Conservation (phyloP, 1,284 basidiomycete genomes). For the Sporisorium sorghi region DNA sequence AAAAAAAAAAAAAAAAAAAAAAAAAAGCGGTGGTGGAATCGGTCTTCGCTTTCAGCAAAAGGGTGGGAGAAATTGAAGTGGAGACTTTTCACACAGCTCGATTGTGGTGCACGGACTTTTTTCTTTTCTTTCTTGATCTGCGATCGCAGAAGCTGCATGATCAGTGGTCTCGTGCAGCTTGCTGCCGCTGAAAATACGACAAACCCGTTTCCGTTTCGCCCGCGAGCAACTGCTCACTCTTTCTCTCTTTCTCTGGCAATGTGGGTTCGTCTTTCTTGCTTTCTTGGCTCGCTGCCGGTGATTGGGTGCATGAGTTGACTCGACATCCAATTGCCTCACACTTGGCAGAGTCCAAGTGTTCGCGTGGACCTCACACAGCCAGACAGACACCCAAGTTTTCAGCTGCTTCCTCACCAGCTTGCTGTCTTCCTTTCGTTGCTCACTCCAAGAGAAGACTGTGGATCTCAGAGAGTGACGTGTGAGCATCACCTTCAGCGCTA, state of each 20-base stretch:
- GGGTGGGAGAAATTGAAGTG: background rate
- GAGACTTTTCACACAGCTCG: background rate
- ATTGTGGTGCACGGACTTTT: conserved; percentile 33
- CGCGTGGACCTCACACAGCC: background rate
- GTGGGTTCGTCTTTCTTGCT: background rate
- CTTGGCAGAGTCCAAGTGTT: background rate
- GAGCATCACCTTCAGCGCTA: too few species aligned
- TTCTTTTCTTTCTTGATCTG: too few species aligned
- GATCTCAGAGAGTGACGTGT: too few species aligned
- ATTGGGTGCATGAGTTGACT: background rate
- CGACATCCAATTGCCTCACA: too few species aligned
- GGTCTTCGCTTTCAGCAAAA: background rate
- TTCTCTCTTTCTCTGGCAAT: too few species aligned
- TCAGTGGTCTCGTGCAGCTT: background rate
- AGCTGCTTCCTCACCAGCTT: too few species aligned
- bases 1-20: too few species aligned
- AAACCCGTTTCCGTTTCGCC: conserved; percentile 32
- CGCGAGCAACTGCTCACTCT: too few species aligned
- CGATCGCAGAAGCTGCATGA: conserved; percentile 19
- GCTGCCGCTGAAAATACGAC: conserved; percentile 28
- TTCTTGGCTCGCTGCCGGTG: conserved; percentile 12
- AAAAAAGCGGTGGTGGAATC: too few species aligned
- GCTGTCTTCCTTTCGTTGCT: too few species aligned
- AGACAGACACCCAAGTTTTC: too few species aligned
- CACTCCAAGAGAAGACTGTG: background rate